A percentile compares a stretch with the other conserved stretches of the same genome.
Conservation (phyloP, 768 basidiomycete genomes). For the Russula earlei region DNA sequence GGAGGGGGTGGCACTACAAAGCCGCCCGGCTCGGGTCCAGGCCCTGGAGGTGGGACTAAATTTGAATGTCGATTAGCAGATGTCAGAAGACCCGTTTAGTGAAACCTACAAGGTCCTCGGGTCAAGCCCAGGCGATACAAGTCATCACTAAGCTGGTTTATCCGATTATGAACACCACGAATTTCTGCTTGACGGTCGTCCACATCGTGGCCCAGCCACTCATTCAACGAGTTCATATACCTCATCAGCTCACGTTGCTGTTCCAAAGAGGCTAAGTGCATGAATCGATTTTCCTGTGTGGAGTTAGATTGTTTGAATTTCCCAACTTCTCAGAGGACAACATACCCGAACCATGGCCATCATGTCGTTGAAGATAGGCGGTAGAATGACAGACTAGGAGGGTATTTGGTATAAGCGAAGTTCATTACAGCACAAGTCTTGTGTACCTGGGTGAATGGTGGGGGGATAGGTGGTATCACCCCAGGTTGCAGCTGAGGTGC, state of each 20-base stretch:
- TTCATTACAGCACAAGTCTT: not conserved
- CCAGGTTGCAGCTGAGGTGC: not conserved
- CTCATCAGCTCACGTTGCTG: constrained; percentile 75
- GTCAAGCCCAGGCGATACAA: constrained; percentile 31
- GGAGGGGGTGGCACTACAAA: not conserved
- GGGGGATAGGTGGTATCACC: constrained; percentile 1
- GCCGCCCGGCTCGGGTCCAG: not conserved
- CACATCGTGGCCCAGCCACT: constrained; percentile 74
- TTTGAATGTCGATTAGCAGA: constrained; percentile 12
- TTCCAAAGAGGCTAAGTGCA: constrained; percentile 64
- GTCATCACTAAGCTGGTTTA: constrained; percentile 40
- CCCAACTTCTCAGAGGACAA: not conserved
- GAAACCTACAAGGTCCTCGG: constrained; percentile 8
- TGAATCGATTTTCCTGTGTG: constrained; percentile 61
- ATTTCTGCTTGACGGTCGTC: constrained; percentile 70
- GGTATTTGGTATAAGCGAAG: not conserved
- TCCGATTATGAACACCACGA: constrained; percentile 50
- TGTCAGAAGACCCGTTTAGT: not conserved
- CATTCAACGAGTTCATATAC: constrained; percentile 67
- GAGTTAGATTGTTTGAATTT: constrained; percentile 4
- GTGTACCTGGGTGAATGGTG: constrained; percentile 21
- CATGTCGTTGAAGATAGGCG: constrained; percentile 54
- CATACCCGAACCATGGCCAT: constrained; percentile 59
- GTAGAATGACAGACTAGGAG: constrained; percentile 48
- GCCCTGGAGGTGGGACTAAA: not conserved